Evolutionary conservation across 2,329 filamentous ascomycete genomes (phyloP).

Genomic region (Stemphylium vesicarium): DNA sequence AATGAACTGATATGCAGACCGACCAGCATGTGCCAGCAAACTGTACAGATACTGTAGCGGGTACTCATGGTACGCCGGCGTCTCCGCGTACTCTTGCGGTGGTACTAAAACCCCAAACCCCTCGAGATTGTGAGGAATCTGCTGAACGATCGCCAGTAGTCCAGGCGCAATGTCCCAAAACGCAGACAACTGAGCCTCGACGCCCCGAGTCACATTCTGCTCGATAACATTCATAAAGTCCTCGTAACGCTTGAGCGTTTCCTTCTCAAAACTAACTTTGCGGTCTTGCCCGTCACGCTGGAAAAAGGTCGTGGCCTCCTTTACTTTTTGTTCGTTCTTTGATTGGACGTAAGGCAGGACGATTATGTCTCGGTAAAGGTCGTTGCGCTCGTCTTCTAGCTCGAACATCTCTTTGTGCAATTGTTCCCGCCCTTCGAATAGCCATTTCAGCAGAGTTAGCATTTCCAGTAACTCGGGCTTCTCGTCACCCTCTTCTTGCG

Average conservation of each 20-base stretch:
- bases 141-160: constrained; percentile 77
- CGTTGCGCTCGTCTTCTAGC: constrained; percentile 81
- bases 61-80: constrained; percentile 77
- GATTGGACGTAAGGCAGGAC: constrained; percentile 77
- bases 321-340: constrained; percentile 78
- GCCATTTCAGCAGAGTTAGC: constrained; percentile 92
- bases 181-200: constrained; percentile 88
- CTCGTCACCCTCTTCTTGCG: constrained; percentile 94
- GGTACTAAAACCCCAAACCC: constrained; percentile 80
- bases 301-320: constrained; percentile 82
- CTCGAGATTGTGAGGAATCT: constrained; percentile 68
- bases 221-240: constrained; percentile 82
- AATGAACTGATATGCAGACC: constrained; percentile 95
- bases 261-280: constrained; percentile 71
- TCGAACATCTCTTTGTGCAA: constrained; percentile 87
- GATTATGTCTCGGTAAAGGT: constrained; percentile 84
- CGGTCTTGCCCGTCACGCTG: constrained; percentile 76
- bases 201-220: constrained; percentile 82
- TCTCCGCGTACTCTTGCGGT: constrained; percentile 79
- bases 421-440: constrained; percentile 91
- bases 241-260: constrained; percentile 74
- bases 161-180: constrained; percentile 98
- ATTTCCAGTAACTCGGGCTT: constrained; percentile 93
- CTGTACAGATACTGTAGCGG: constrained; percentile 91
- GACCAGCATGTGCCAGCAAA: constrained; percentile 84